Evolutionary conservation across 345 rosid genomes (phyloP).

Genomic region (Chamaenerion angustifolium): DNA sequence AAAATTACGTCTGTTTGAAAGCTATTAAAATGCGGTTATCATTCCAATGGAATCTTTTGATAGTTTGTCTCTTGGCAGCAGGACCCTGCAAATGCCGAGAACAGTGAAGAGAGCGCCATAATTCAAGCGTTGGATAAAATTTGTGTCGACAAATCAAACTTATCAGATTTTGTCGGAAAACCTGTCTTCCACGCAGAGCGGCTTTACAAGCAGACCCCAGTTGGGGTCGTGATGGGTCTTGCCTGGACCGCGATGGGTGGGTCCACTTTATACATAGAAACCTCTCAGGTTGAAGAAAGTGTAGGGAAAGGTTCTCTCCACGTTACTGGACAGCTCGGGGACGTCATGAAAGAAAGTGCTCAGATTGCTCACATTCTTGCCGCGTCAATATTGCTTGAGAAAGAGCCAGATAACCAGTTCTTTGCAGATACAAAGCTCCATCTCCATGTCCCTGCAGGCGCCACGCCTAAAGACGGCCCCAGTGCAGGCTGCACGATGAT

Average conservation of each 20-base stretch:
- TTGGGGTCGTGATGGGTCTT: constrained; percentile 98
- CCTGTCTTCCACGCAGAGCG: constrained; percentile 95
- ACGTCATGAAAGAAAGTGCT: constrained; percentile 98
- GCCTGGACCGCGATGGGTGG: constrained; percentile 99
- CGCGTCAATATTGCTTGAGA: constrained; percentile 54
- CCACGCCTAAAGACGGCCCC: constrained; percentile 95
- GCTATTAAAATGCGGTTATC: too few relatives aligned
- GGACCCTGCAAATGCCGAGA: constrained; percentile 21
- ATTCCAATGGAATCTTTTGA: too few relatives aligned
- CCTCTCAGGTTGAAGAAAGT: constrained; percentile 68
- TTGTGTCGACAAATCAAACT: constrained; percentile 50
- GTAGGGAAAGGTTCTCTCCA: constrained; percentile 85
- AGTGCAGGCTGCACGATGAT: constrained; percentile 99
- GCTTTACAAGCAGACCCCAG: constrained; percentile 72
- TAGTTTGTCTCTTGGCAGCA: constrained; percentile 24
- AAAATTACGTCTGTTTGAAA: too few relatives aligned
- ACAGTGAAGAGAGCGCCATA: constrained; percentile 14
- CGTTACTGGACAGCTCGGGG: constrained; percentile 89
- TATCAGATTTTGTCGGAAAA: constrained; percentile 79
- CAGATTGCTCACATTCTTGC: constrained; percentile 87
- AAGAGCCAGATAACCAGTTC: constrained; percentile 58
- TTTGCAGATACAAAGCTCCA: constrained; percentile 79
- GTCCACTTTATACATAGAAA: constrained; percentile 90
- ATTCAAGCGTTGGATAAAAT: constrained; percentile 35
- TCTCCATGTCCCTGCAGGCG: constrained; percentile 99